A percentile compares a stretch with the other conserved stretches of the same genome.
phyloP scores from a whole-genome alignment of 495 filamentous ascomycete genomes.

The Aspergillus ostianus region DNA sequence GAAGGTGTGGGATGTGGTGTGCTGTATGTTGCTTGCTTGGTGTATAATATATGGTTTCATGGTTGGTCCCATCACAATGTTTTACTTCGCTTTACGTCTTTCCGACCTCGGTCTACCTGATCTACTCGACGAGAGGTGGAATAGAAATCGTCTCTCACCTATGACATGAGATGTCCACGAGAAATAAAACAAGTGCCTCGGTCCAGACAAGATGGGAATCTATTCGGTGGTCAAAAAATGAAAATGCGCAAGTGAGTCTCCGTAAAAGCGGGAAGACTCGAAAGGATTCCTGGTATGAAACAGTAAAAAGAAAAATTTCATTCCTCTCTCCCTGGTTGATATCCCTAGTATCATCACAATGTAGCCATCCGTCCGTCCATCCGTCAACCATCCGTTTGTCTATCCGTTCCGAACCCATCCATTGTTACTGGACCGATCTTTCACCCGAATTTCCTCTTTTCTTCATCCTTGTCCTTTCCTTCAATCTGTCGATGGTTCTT shows the following conservation, averaged over 20 bases:
- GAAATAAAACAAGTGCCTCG: no score
- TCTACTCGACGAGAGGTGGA: background rate
- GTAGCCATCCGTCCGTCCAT: slow-evolving; percentile 2
- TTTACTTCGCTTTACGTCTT: background rate
- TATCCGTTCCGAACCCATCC: background rate
- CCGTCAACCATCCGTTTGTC: slow-evolving; percentile 7
- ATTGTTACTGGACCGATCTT: slow-evolving; percentile 11
- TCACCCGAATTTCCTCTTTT: slow-evolving; percentile 4
- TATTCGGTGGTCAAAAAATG: background rate
- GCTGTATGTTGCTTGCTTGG: background rate
- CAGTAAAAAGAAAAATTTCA: slow-evolving; percentile 21
- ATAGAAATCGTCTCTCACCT: no score
- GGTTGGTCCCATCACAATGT: no score
- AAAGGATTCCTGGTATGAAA: slow-evolving; percentile 14
- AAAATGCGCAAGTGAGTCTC: background rate
- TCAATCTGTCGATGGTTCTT: background rate
- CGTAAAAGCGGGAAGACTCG: no score
- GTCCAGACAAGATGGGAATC: background rate
- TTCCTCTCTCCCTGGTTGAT: slow-evolving; percentile 18
- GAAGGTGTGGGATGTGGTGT: background rate
- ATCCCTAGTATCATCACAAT: slow-evolving; percentile 4
- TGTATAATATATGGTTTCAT: background rate
- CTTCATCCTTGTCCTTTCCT: background rate
- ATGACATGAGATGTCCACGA: no score
- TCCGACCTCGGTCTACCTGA: slow-evolving; percentile 2